phyloP scores from a whole-genome alignment of 805 yeast genomes.

The Lachancea cidri region DNA sequence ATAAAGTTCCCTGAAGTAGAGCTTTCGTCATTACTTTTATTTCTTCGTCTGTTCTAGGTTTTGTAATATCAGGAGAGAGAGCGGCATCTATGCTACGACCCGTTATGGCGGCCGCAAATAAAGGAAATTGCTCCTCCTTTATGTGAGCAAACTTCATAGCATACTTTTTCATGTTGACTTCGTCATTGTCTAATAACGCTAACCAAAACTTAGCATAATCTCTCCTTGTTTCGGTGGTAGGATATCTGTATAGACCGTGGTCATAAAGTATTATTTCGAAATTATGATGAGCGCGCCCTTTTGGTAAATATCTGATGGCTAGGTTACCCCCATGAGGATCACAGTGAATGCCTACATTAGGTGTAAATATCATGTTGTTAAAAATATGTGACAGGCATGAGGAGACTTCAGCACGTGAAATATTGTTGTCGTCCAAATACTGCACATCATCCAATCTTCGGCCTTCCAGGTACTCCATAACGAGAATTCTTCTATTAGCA shows the following conservation, averaged over 20 bases:
- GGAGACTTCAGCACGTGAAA: conserved; percentile 74
- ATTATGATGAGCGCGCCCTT: conserved; percentile 44
- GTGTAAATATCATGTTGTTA: conserved; percentile 92
- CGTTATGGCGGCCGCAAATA: conserved; percentile 90
- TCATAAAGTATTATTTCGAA: conserved; percentile 91
- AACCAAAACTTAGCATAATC: conserved; percentile 92
- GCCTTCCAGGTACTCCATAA: conserved; percentile 86
- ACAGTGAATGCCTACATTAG: conserved; percentile 88
- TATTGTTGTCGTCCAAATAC: conserved; percentile 56
- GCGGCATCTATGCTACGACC: conserved; percentile 86
- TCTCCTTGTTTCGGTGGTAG: conserved; percentile 68
- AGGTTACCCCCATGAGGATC: conserved; percentile 98
- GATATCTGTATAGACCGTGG: conserved; percentile 88
- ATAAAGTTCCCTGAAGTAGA: conserved; percentile 54
- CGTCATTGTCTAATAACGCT: conserved; percentile 70
- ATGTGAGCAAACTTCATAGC: conserved; percentile 79
- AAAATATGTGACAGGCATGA: conserved; percentile 84
- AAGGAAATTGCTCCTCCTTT: conserved; percentile 67
- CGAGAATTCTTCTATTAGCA: conserved; percentile 64
- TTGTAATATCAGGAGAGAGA: conserved; percentile 53
- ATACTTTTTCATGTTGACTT: conserved; percentile 59
- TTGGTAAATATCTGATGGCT: conserved; percentile 57
- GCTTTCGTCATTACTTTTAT: conserved; percentile 60
- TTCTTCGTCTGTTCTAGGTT: conserved; percentile 56
- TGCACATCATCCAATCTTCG: conserved; percentile 72